These are phyloP conservation scores for Tilletia caries DNA, from an alignment of 1,284 basidiomycete species.

Conservation along the genomic window DNA sequence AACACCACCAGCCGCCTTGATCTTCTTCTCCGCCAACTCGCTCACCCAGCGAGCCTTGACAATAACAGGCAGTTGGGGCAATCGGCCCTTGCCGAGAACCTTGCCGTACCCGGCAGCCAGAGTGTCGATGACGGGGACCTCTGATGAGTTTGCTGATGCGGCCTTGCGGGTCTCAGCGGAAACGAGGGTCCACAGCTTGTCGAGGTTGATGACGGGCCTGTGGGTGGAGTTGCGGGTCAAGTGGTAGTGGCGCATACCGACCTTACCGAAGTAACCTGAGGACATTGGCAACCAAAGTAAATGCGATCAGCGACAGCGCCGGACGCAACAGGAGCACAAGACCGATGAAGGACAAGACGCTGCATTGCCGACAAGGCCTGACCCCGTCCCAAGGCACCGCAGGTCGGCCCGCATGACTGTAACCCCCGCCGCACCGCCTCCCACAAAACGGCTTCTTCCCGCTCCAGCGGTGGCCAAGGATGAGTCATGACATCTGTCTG, in stretches of 20 bases:
- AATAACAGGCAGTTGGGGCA: constrained; percentile 50
- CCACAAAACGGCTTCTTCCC: no score
- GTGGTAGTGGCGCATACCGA: constrained; percentile 94
- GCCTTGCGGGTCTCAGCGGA: constrained; percentile 50
- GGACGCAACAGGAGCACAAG: no score
- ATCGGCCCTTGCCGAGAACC: constrained; percentile 53
- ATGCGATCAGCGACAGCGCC: neutral
- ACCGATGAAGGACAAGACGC: no score
- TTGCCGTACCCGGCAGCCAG: constrained; percentile 53
- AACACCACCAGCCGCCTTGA: constrained; percentile 54
- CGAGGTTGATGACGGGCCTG: constrained; percentile 84
- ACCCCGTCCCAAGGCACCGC: no score
- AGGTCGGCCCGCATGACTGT: no score
- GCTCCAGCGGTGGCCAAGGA: no score
- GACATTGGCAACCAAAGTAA: neutral
- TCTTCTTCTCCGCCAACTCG: constrained; percentile 53
- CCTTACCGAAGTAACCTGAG: constrained; percentile 92
- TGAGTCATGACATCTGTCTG: no score
- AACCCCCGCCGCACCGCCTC: no score
- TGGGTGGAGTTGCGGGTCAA: constrained; percentile 83
- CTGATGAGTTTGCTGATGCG: constrained; percentile 38
- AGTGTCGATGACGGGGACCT: constrained; percentile 54
- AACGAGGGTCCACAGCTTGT: constrained; percentile 54
- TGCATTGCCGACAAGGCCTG: no score
- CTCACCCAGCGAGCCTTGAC: constrained; percentile 54